Evolutionary conservation across 1,139 yeast genomes (phyloP).

Genomic region (Blastobotrys arbuscula): DNA sequence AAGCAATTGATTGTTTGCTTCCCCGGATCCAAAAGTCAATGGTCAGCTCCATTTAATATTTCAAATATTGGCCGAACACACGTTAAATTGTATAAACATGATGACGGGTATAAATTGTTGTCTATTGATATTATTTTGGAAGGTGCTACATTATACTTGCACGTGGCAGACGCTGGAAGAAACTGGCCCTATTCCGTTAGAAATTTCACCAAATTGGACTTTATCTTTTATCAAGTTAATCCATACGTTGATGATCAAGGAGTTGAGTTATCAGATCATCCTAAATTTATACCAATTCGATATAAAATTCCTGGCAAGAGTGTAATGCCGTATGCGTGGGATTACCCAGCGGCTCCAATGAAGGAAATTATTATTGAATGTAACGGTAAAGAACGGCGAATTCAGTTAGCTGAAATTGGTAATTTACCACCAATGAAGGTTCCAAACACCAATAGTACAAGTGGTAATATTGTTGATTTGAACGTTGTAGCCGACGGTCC

Average conservation of each 20-base stretch:
- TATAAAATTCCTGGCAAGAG: slow-evolving; percentile 82
- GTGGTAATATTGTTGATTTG: slow-evolving; percentile 61
- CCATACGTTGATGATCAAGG: slow-evolving; percentile 76
- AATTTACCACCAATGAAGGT: slow-evolving; percentile 79
- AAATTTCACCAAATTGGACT: slow-evolving; percentile 81
- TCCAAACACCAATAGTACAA: slow-evolving; percentile 42
- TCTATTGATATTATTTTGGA: slow-evolving; percentile 73
- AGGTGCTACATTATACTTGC: slow-evolving; percentile 73
- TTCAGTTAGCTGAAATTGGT: slow-evolving; percentile 91
- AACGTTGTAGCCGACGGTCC: slow-evolving; percentile 97
- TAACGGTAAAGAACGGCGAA: slow-evolving; percentile 62
- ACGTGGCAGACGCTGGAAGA: slow-evolving; percentile 63
- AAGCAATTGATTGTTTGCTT: slow-evolving; percentile 59
- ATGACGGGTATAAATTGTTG: slow-evolving; percentile 60
- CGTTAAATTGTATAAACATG: slow-evolving; percentile 60
- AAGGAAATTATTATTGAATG: slow-evolving; percentile 76
- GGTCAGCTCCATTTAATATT: slow-evolving; percentile 87
- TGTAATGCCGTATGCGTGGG: slow-evolving; percentile 99
- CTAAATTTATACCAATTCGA: slow-evolving; percentile 44
- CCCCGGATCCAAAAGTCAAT: slow-evolving; percentile 51
- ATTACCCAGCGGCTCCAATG: slow-evolving; percentile 83
- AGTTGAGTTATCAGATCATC: slow-evolving; percentile 37
- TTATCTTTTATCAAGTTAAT: slow-evolving; percentile 78
- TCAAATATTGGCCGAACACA: slow-evolving; percentile 79
- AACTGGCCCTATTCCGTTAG: slow-evolving; percentile 92